Percentiles rank a stretch among this genome's conserved stretches.
These are phyloP conservation scores for Ascochyta rabiei DNA, from an alignment of 2,329 filamentous ascomycete genomes.

Conservation along the genomic window DNA sequence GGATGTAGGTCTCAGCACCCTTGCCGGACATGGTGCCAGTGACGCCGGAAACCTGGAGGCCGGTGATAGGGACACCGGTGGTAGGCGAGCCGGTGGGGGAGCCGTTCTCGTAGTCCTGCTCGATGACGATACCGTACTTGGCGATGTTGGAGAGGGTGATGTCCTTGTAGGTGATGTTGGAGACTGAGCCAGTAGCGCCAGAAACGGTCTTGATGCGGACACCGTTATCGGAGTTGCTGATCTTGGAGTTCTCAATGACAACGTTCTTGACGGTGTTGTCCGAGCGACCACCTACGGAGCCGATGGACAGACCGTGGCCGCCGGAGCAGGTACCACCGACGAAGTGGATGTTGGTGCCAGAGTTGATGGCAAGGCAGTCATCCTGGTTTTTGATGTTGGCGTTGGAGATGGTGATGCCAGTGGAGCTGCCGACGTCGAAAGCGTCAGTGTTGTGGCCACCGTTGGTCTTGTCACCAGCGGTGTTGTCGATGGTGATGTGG, in stretches of 20 bases:
- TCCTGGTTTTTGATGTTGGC: conserved; percentile 64
- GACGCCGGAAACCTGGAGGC: conserved; percentile 50
- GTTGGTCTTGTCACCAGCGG: conserved; percentile 55
- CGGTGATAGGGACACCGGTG: conserved; percentile 55
- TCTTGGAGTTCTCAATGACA: conserved; percentile 56
- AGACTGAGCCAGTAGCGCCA: conserved; percentile 59
- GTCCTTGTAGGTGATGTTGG: conserved; percentile 55
- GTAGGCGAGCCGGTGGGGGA: conserved; percentile 53
- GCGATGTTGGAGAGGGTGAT: conserved; percentile 54
- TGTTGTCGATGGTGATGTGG: conserved; percentile 63
- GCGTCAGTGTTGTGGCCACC: conserved; percentile 60
- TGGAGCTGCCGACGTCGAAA: conserved; percentile 61
- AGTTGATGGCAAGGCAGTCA: conserved; percentile 65
- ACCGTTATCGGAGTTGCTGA: conserved; percentile 62
- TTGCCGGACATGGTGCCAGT: conserved; percentile 46
- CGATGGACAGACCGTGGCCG: conserved; percentile 65
- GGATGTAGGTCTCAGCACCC: conserved; percentile 57
- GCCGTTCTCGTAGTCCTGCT: conserved; percentile 61
- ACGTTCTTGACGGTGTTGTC: conserved; percentile 63
- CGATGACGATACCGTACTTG: conserved; percentile 59
- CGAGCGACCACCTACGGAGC: conserved; percentile 62
- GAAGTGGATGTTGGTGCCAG: conserved; percentile 53
- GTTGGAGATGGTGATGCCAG: conserved; percentile 57
- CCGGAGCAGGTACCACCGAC: conserved; percentile 54
- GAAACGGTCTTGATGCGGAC: conserved; percentile 65